Evolutionary conservation across 805 yeast genomes (phyloP).

Genomic region (Kuraishia piskuri): DNA sequence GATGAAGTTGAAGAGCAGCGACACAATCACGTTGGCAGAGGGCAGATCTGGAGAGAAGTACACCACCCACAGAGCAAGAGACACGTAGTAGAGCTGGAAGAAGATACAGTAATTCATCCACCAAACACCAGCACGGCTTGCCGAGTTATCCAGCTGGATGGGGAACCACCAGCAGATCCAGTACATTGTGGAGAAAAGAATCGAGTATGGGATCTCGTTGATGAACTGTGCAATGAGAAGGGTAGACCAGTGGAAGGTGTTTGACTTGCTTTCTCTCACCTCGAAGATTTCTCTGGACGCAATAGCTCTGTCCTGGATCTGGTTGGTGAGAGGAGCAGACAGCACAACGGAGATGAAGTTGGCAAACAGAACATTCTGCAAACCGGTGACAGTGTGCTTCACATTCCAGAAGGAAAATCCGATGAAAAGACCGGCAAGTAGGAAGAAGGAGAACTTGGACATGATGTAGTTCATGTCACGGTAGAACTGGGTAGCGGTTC

Average conservation of each 20-base stretch:
- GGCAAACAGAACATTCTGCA: slow-evolving; percentile 52
- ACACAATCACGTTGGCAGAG: slow-evolving; percentile 55
- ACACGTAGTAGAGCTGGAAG: slow-evolving; percentile 35
- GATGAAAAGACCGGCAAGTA: slow-evolving; percentile 50
- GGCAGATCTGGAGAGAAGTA: slow-evolving; percentile 59
- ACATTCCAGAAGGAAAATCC: slow-evolving; percentile 67
- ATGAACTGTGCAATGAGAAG: slow-evolving; percentile 41
- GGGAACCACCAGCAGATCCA: slow-evolving; percentile 3
- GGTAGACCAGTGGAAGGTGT: slow-evolving; percentile 57
- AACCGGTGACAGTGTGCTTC: slow-evolving; percentile 35
- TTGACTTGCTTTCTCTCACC: slow-evolving; percentile 54
- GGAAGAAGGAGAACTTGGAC: slow-evolving; percentile 42
- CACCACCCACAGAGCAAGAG: slow-evolving; percentile 45
- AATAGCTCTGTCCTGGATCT: slow-evolving; percentile 47
- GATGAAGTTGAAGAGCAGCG: slow-evolving; percentile 47
- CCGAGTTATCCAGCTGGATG: slow-evolving; percentile 23
- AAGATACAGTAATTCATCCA: slow-evolving; percentile 24
- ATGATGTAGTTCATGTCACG: slow-evolving; percentile 56
- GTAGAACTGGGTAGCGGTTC: slow-evolving; percentile 40
- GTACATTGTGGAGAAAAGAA: slow-evolving; percentile 31
- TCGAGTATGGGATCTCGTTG: slow-evolving; percentile 48
- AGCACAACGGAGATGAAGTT: slow-evolving; percentile 45
- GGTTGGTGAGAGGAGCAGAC: slow-evolving; percentile 50
- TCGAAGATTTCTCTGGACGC: slow-evolving; percentile 48
- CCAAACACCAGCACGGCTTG: slow-evolving; percentile 39